Conservation (phyloP, 768 basidiomycete species). For the Amanita muscaria region DNA sequence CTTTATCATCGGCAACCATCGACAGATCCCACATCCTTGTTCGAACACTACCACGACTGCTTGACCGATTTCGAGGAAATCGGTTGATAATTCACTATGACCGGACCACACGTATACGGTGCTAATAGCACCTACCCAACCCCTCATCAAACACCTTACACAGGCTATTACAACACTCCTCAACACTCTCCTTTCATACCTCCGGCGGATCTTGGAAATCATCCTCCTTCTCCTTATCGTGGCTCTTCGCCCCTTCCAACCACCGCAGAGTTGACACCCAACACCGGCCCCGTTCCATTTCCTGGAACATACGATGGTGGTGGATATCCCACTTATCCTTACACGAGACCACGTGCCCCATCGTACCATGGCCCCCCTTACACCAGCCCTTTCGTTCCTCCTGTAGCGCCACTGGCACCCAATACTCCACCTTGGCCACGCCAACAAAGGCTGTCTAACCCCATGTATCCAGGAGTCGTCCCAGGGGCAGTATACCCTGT, state of each 20-base stretch:
- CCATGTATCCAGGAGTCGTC: slow-evolving; percentile 2
- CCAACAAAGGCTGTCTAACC: slow-evolving; percentile 2
- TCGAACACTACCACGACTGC: no score
- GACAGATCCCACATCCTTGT: no score
- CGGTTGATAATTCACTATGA: slow-evolving; percentile 2
- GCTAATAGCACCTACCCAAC: not conserved
- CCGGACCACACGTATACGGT: slow-evolving; percentile 3
- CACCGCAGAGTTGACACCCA: not conserved
- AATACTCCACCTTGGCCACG: not conserved
- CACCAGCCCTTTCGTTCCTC: not conserved
- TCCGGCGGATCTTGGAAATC: not conserved
- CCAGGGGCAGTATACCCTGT: not conserved
- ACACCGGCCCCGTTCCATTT: slow-evolving; percentile 6
- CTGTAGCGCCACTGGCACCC: not conserved
- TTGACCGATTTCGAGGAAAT: no score
- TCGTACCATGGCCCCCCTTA: slow-evolving; percentile 6
- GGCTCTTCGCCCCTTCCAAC: slow-evolving; percentile 3
- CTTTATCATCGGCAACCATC: no score
- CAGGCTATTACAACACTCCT: slow-evolving; percentile 3
- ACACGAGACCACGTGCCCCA: slow-evolving; percentile 3
- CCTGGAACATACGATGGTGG: slow-evolving; percentile 2
- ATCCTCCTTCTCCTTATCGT: slow-evolving; percentile 8
- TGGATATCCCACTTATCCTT: not conserved
- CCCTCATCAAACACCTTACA: slow-evolving; percentile 5
- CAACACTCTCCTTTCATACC: slow-evolving; percentile 7